Evolutionary conservation across 495 filamentous ascomycete genomes (phyloP).

Genomic region (Penicillium longicatenatum): DNA sequence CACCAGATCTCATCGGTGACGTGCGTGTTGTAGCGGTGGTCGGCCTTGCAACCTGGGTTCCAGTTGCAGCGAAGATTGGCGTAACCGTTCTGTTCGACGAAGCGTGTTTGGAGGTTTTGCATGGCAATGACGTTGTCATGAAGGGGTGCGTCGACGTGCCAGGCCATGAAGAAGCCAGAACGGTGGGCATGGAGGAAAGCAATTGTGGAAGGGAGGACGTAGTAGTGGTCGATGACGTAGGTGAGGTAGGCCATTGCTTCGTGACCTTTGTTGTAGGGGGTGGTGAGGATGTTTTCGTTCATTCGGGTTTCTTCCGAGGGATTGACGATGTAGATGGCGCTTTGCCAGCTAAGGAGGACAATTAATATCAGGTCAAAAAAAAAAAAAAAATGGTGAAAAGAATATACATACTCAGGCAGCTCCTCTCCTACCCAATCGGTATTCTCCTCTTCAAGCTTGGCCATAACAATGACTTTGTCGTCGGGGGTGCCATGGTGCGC

Average conservation of each 20-base stretch:
- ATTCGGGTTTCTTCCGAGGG: constrained; percentile 53
- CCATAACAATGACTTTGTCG: constrained; percentile 60
- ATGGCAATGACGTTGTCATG: constrained; percentile 56
- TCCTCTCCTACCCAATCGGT: constrained; percentile 62
- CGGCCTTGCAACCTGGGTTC: constrained; percentile 61
- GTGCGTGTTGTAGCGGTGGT: constrained; percentile 56
- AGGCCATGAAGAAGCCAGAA: constrained; percentile 48
- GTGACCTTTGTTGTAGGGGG: constrained; percentile 66
- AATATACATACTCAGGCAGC: constrained; percentile 45
- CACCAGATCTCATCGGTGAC: constrained; percentile 54
- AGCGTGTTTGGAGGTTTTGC: constrained; percentile 50
- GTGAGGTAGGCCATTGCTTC: constrained; percentile 76
- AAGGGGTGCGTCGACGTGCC: constrained; percentile 63
- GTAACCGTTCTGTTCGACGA: constrained; percentile 59
- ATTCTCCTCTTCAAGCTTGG: constrained; percentile 56
- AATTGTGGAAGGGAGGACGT: constrained; percentile 64
- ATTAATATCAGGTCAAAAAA: not conserved
- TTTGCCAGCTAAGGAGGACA: constrained; percentile 46
- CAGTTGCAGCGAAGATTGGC: constrained; percentile 69
- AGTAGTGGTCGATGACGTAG: constrained; percentile 72
- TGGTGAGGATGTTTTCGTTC: constrained; percentile 40
- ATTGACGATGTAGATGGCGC: constrained; percentile 68
- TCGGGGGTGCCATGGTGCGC: constrained; percentile 17
- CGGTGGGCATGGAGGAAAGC: constrained; percentile 71
- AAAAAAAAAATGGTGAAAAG: not conserved